These are phyloP conservation scores for Collybia mongolica DNA, from an alignment of 768 basidiomycete species.

Conservation along the genomic window DNA sequence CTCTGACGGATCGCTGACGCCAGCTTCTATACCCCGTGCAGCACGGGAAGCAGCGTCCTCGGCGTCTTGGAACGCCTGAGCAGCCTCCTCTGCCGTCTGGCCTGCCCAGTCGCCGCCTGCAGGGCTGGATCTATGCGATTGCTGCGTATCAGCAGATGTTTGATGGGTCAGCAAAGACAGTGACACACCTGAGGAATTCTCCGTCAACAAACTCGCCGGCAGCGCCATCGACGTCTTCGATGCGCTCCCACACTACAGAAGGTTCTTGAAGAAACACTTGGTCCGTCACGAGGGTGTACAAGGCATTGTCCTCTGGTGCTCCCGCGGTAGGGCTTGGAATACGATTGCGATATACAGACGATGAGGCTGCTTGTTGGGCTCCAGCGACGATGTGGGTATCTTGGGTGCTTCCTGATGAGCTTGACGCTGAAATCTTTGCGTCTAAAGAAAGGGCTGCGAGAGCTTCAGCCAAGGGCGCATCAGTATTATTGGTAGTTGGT, in stretches of 20 bases:
- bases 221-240: constrained; percentile 85
- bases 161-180: neutral
- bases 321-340: no score
- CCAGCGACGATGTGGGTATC: neutral
- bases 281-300: constrained; percentile 88
- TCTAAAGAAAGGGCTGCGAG: no score
- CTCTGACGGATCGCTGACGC: constrained; percentile 55
- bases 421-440: no score
- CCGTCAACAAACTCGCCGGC: constrained; percentile 79
- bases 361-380: constrained; percentile 5
- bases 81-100: constrained; percentile 60
- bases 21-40: constrained; percentile 9
- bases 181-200: constrained; percentile 41
- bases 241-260: constrained; percentile 85
- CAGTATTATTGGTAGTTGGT: no score
- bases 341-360: neutral
- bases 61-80: constrained; percentile 45
- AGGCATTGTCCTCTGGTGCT: constrained; percentile 28
- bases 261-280: constrained; percentile 75
- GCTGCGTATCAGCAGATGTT: neutral
- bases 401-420: no score
- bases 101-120: constrained; percentile 83
- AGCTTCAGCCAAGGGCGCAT: no score
- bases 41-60: constrained; percentile 33
- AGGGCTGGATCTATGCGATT: constrained; percentile 44